Evolutionary conservation across 352 stramenopile genomes (phyloP).

Genomic region (Phytophthora ramorum): DNA sequence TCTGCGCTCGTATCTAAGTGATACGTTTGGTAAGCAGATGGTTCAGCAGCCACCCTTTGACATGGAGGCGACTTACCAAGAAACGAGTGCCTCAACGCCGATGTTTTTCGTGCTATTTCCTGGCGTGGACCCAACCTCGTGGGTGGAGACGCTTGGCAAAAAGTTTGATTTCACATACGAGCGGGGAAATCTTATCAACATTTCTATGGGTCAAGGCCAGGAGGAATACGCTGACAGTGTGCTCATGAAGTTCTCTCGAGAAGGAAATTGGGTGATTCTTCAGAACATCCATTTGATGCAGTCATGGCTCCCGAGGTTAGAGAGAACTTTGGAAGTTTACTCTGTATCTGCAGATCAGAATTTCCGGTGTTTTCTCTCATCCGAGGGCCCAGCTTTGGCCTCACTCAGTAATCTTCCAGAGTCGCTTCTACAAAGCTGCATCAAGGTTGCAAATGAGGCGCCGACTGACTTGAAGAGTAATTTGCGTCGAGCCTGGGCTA

Average conservation of each 20-base stretch:
- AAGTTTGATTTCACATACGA: constrained; percentile 88
- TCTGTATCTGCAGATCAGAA: constrained; percentile 89
- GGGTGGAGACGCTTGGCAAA: constrained; percentile 84
- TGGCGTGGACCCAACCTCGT: constrained; percentile 87
- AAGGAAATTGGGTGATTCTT: constrained; percentile 91
- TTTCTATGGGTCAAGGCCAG: constrained; percentile 93
- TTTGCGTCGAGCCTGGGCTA: constrained; percentile 76
- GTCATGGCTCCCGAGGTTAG: constrained; percentile 87
- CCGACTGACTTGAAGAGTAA: constrained; percentile 87
- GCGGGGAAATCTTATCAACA: constrained; percentile 76
- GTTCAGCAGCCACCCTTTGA: constrained; percentile 91
- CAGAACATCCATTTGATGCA: constrained; percentile 95
- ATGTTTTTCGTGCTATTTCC: constrained; percentile 95
- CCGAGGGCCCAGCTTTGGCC: constrained; percentile 84
- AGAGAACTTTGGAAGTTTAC: constrained; percentile 78
- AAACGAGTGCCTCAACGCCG: constrained; percentile 90
- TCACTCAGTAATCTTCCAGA: constrained; percentile 92
- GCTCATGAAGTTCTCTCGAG: constrained; percentile 72
- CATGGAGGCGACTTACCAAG: constrained; percentile 86
- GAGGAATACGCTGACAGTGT: constrained; percentile 75
- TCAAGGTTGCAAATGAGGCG: constrained; percentile 89
- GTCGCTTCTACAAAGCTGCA: constrained; percentile 85
- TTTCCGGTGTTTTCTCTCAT: constrained; percentile 95
- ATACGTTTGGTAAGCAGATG: constrained; percentile 63
- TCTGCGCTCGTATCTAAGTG: constrained; percentile 65